Evolutionary conservation across 2,329 filamentous ascomycete genomes (phyloP).

Genomic region (Diplodia intermedia): DNA sequence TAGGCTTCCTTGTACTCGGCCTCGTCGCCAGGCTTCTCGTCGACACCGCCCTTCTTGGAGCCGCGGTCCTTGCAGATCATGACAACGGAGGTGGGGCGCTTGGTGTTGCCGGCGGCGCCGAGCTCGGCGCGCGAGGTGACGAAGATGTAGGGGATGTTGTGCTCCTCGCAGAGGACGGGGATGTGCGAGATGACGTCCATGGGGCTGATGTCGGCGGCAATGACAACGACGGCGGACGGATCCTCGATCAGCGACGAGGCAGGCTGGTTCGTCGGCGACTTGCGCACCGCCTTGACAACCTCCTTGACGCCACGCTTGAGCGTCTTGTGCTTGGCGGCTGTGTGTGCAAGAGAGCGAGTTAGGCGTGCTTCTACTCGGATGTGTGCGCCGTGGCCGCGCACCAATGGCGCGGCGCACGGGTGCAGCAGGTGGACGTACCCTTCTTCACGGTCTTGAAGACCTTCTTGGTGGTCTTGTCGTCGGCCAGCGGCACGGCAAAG

Average conservation of each 20-base stretch:
- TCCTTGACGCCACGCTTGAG: conserved; percentile 99
- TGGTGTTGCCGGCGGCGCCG: conserved; percentile 90
- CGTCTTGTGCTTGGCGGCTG: conserved; percentile 93
- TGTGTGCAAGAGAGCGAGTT: conserved; percentile 34
- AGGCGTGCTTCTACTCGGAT: conserved; percentile 1
- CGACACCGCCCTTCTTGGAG: conserved; percentile 58
- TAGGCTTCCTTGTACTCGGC: conserved; percentile 60
- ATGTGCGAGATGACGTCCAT: conserved; percentile 99
- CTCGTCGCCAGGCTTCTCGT: conserved; percentile 54
- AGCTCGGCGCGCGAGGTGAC: conserved; percentile 91
- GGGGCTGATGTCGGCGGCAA: conserved; percentile 96
- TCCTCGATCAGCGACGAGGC: conserved; percentile 60
- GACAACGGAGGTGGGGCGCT: conserved; percentile 94
- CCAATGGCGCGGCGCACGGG: conserved; percentile 33
- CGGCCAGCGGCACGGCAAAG: conserved; percentile 80
- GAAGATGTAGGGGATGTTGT: conserved; percentile 96
- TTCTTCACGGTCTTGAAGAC: conserved; percentile 71
- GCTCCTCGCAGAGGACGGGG: conserved; percentile 96
- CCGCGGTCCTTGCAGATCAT: conserved; percentile 70
- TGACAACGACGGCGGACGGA: conserved; percentile 79
- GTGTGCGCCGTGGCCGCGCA: neutral
- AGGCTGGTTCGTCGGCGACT: conserved; percentile 75
- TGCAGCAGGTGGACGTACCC: conserved; percentile 49
- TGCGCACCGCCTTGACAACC: conserved; percentile 97
- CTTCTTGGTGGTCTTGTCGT: conserved; percentile 75